These are phyloP conservation scores for Debaryomyces subglobosus DNA, from an alignment of 1,139 yeast genomes.

Conservation along the genomic window DNA sequence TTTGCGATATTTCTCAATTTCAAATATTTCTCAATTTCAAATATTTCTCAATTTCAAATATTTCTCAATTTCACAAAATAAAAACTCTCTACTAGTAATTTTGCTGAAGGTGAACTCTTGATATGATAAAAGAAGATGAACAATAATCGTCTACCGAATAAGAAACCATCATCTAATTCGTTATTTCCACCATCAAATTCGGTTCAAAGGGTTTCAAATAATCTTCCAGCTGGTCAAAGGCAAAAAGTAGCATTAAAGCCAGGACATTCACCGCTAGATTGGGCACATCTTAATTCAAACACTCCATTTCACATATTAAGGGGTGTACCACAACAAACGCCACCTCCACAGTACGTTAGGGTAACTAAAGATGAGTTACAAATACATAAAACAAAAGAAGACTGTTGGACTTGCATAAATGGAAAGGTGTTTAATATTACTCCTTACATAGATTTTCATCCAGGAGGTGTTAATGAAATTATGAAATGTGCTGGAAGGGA, in stretches of 20 bases:
- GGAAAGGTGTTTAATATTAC: slow-evolving; percentile 87
- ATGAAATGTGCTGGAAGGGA: slow-evolving; percentile 84
- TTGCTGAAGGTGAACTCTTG: neutral
- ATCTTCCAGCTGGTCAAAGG: slow-evolving; percentile 24
- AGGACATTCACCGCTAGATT: slow-evolving; percentile 84
- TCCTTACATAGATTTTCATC: slow-evolving; percentile 82
- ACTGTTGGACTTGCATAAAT: slow-evolving; percentile 84
- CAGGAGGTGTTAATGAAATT: slow-evolving; percentile 86
- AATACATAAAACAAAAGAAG: slow-evolving; percentile 58
- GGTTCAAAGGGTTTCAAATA: slow-evolving; percentile 36
- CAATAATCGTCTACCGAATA: neutral
- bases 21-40: neutral
- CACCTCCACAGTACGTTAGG: slow-evolving; percentile 50
- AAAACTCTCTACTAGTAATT: neutral
- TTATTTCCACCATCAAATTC: slow-evolving; percentile 46
- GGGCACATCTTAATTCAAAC: slow-evolving; percentile 65
- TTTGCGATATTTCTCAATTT: neutral
- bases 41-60: neutral
- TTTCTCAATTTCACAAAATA: neutral
- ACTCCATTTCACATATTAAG: slow-evolving; percentile 36
- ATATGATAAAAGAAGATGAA: neutral
- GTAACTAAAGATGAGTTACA: slow-evolving; percentile 63
- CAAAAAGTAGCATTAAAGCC: slow-evolving; percentile 68
- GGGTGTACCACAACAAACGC: slow-evolving; percentile 43
- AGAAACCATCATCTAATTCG: neutral